Base-by-base conservation (phyloP, 2,329 filamentous ascomycete species). In the Arthrobotrys megalospora region DNA sequence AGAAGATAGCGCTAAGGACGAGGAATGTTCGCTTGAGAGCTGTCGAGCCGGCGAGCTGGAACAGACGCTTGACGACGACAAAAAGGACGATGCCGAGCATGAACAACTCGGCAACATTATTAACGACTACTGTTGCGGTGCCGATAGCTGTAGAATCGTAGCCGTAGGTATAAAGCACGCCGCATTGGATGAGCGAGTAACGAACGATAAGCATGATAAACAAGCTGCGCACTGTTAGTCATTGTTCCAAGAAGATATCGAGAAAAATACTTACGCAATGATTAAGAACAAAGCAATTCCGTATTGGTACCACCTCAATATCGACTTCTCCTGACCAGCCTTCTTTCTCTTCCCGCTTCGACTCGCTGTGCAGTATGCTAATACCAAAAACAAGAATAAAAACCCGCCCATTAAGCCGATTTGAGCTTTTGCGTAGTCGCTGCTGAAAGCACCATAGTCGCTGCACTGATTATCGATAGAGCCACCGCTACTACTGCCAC, bases 301-400 rank as follows among this genome's bases (percentile, higher is more conserved):
- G 19, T 47, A 78, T 11, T 78, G 75, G 21, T 67, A 78, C 75
- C 75, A 78, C 24, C 75, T 45, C 53, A 78, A 24, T 45, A 78
- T 72, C 38, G 67, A 62, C 34, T 67, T 72, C 38, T 63, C 14
- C 24, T 65, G 53, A 5, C 34, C 24, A n/a, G 21, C 43, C 52
- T 64, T 78, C 67, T 78, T 78, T 53, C 66, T 45, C 53, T 78
- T 78, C 28, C 28, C 52, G 5, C 67, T 67, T n/a, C 67, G 41
- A 6, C 32, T 55, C 14, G 36, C 16, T 24, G 36, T 38, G 24
- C 60, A 68, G 21, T 32, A 67, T 14, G 52, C 52, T 11, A 78
- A 21, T 41, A 78, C 16, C 6, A 78, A 34, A 55, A 78, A 72
- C 3, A 63, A 55, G 3, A 78, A 36, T 58, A 72, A 16, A 43